phyloP scores from a whole-genome alignment of 2,329 filamentous ascomycete species.

The Trichoderma sp. region DNA sequence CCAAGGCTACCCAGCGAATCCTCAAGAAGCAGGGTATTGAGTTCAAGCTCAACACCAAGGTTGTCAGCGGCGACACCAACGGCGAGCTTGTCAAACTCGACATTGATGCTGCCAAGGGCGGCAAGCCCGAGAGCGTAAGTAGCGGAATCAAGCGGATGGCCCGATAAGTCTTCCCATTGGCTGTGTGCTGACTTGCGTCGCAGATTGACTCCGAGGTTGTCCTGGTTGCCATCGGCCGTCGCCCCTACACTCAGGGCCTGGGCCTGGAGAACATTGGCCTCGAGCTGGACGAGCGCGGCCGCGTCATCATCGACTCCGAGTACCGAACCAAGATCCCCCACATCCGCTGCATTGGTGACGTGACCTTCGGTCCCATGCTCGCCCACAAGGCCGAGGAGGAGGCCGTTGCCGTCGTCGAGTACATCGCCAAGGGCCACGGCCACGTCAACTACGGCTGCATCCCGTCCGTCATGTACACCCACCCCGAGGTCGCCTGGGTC shows the following conservation, averaged over 20 bases:
- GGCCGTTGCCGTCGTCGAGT: constrained; percentile 90
- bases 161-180: no score
- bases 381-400: constrained; percentile 99
- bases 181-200: constrained; percentile 32
- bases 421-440: constrained; percentile 95
- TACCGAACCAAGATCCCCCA: constrained; percentile 98
- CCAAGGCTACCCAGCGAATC: constrained; percentile 89
- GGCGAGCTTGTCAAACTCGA: constrained; percentile 79
- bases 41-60: constrained; percentile 98
- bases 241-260: constrained; percentile 89
- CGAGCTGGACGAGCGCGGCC: constrained; percentile 88
- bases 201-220: constrained; percentile 93
- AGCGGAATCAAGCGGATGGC: background rate
- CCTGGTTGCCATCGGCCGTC: constrained; percentile 92
- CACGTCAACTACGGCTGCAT: constrained; percentile 99
- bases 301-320: constrained; percentile 95
- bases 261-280: constrained; percentile 92
- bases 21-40: constrained; percentile 96
- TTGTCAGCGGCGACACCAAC: constrained; percentile 78
- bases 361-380: constrained; percentile 97
- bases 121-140: constrained; percentile 86
- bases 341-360: constrained; percentile 95
- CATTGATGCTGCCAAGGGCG: constrained; percentile 91
- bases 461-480: constrained; percentile 98
- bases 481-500: constrained; percentile 98